phyloP scores from a whole-genome alignment of 208 protist species.

The Trypanosoma platydactyli region DNA sequence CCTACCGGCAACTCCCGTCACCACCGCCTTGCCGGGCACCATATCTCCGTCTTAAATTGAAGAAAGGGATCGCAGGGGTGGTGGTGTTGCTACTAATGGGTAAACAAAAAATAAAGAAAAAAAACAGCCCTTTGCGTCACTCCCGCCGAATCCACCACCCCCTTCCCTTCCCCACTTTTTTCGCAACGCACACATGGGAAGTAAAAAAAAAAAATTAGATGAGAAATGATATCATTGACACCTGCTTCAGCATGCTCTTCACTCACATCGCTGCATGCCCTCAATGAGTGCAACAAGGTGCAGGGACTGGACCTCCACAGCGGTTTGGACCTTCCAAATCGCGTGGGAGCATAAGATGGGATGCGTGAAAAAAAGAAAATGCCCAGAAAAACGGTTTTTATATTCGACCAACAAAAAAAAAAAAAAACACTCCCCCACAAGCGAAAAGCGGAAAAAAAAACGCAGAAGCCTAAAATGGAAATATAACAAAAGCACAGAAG shows the following conservation, averaged over 20 bases:
- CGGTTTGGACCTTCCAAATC: not conserved
- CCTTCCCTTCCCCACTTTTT: too few species aligned
- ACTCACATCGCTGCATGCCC: too few species aligned
- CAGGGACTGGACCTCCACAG: too few species aligned
- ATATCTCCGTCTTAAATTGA: not conserved
- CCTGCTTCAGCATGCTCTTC: too few species aligned
- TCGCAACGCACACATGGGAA: too few species aligned
- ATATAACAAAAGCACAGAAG: conserved; percentile 23
- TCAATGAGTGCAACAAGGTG: too few species aligned
- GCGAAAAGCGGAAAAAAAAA: conserved; percentile 27
- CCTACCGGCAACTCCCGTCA: not conserved
- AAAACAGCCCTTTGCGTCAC: too few species aligned
- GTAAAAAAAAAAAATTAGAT: not conserved
- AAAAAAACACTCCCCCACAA: conserved; percentile 2
- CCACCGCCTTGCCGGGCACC: not conserved
- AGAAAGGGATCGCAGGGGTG: not conserved
- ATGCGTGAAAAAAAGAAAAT: not conserved
- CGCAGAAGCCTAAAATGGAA: not conserved
- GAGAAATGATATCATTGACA: not conserved
- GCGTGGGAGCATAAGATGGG: not conserved
- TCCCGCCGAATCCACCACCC: too few species aligned
- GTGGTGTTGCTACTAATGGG: not conserved
- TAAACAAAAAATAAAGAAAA: too few species aligned
- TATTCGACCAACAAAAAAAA: not conserved
- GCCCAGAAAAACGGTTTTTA: not conserved